Evolutionary conservation across 768 basidiomycete species (phyloP), one percentile per base, ranked within the genome.

Genomic region (Mycena galopus): DNA sequence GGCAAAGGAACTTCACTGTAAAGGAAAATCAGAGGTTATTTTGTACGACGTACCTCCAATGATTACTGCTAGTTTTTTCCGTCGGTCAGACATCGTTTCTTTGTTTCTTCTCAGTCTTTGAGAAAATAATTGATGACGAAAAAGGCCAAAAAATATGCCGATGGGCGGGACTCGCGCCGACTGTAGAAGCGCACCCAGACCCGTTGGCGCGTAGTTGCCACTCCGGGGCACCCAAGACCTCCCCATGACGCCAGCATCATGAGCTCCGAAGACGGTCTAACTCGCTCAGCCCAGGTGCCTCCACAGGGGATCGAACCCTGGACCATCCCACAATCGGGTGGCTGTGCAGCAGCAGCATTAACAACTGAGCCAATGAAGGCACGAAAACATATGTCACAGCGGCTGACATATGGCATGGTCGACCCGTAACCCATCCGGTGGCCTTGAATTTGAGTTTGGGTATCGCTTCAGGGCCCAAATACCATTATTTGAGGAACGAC

Each of bases 71-170:
- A n/a, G n/a, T n/a, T n/a, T n/a, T n/a, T n/a, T n/a, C n/a, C n/a
- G n/a, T n/a, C n/a, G n/a, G n/a, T n/a, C n/a, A n/a, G n/a, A n/a
- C n/a, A n/a, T n/a, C n/a, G n/a, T n/a, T n/a, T n/a, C n/a, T n/a
- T n/a, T n/a, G n/a, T n/a, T n/a, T n/a, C n/a, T n/a, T n/a, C n/a
- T n/a, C n/a, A n/a, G n/a, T n/a, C n/a, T n/a, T n/a, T n/a, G n/a
- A n/a, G n/a, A n/a, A n/a, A n/a, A n/a, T n/a, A n/a, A n/a, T n/a
- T n/a, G n/a, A n/a, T n/a, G n/a, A n/a, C n/a, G n/a, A 39, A 25
- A 44, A n/a, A 27, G 12, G 44, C 17, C 32, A 51, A 64, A 64
- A 53, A 53, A 50, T 21, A 35, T 63, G 61, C 61, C 61, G 60
- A 23, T 64, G 62, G 62, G 62, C 16, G 50, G 32, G 62, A 32